Base-by-base conservation (phyloP, 257 asterid genomes). In the Rehmannia glutinosa region DNA sequence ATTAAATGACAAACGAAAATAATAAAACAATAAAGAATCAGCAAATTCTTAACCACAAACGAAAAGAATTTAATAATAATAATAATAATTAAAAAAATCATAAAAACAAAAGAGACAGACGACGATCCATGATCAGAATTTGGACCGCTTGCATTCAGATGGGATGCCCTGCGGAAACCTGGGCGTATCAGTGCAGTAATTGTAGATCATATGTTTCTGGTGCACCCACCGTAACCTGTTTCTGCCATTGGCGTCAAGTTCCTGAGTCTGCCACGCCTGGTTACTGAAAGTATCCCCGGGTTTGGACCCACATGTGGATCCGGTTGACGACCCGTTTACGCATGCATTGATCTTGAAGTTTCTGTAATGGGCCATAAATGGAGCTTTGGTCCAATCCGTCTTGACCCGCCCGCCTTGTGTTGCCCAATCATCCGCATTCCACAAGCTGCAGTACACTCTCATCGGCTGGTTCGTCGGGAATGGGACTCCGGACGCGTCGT, bases 371-470 rank as follows among this genome's bases (percentile, higher is more conserved):
- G 77, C 73, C 13, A 49, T 38, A 57, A 73, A 73, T 1, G 77
- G 77, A 57, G 63, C 72, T 47, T 66, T 36, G 23, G 70, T 49
- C 80, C 82, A 80, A 42, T 80, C 80, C 0, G 85, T 80, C 49
- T 77, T 80, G 2, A 80, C 67, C 9, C 78, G 74, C 13, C 85
- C 85, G 25, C 85, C 85, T 24, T 80, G 85, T 8, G 82, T 80
- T n/a, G 84, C 84, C 81, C 81, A 79, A 5, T 79, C 84, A 35
- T 79, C 84, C 1, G 84, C 84, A 13, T 75, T 73, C 85, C 86
- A 81, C 16, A 81, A 52, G 60, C 86, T 77, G 69, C 75, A 53
- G 21, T 71, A 60, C 0, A 81, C 72, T 32, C 74, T 74, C 86
- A 81, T 81, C 3, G 83, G 72, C 23, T 73, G 69, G 57, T 45